Conservation (phyloP, 2,329 filamentous ascomycete genomes). For the Fusarium marasasianum region DNA sequence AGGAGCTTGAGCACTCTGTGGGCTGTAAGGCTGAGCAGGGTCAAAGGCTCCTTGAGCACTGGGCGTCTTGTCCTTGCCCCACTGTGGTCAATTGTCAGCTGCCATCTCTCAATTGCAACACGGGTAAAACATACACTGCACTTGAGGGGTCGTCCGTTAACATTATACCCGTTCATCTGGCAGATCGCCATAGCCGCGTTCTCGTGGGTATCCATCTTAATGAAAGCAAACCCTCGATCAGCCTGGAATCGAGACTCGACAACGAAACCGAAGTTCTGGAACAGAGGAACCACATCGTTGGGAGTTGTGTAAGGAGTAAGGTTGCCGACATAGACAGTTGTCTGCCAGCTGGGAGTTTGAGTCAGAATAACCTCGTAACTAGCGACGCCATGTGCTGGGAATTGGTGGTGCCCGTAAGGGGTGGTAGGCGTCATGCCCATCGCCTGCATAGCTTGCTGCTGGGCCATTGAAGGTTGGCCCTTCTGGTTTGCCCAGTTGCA, state of each 20-base stretch:
- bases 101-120: not conserved
- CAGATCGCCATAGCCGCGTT: constrained; percentile 99
- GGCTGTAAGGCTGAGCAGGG: constrained; percentile 75
- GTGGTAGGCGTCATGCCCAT: constrained; percentile 99
- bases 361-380: constrained; percentile 97
- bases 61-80: constrained; percentile 98
- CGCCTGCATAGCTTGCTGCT: constrained; percentile 95
- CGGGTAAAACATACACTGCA: constrained; percentile 82
- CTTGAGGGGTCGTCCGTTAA: constrained; percentile 95
- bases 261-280: constrained; percentile 98
- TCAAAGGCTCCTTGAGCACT: constrained; percentile 76
- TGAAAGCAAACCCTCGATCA: constrained; percentile 96
- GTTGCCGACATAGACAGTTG: constrained; percentile 97
- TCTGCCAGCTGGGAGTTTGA: constrained; percentile 98
- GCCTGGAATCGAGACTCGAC: constrained; percentile 98
- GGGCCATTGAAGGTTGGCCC: constrained; percentile 97
- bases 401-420: constrained; percentile 96
- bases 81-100: constrained; percentile 64
- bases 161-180: constrained; percentile 96
- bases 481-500: constrained; percentile 99
- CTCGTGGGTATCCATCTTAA: constrained; percentile 99
- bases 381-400: constrained; percentile 94
- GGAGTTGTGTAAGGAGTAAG: constrained; percentile 97
- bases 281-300: constrained; percentile 94
- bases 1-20: constrained; percentile 77